Base-by-base conservation (phyloP, 495 filamentous ascomycete species). In the Talaromyces thailandensis region DNA sequence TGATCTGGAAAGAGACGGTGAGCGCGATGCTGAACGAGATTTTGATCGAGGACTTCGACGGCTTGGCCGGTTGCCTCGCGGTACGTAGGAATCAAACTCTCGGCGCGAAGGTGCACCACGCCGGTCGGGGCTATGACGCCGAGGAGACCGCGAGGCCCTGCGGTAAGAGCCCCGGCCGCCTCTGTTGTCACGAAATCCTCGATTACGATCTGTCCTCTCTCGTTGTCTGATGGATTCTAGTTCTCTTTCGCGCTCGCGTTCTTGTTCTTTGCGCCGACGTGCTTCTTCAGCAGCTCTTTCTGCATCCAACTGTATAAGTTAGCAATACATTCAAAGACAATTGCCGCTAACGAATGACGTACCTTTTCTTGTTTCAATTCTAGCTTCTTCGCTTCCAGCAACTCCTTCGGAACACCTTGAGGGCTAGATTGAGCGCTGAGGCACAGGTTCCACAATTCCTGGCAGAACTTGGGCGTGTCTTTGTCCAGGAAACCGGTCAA, bases 351-450 rank as follows among this genome's bases (percentile, higher is more conserved):
- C n/a, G 23, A 14, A 26, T 35, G 23, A 6, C 66, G 24, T 73
- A 94, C 94, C 86, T 95, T 96, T 67, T 96, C 91, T 72, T 96
- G 91, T 37, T 93, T 88, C 40, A 98, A 78, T 70, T 98, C 94
- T 23, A 89, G 76, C 75, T 97, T 98, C 80, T 98, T 98, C 4
- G 93, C 91, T 70, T 98, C 95, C 6, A 98, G 71, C 32, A 98
- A 78, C 74, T 98, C 93, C 70, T 95, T 92, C 0, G 94, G 94
- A 40, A 99, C 91, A 52, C 93, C 93, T 71, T 93, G 89, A 1
- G 89, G 84, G 70, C 86, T 96, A 55, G 83, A 79, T 72, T 99
- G 94, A 14, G 90, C 94, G 69, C 93, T 97, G 43, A 98, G 77
- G 64, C 92, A 90, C 16, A 97, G 77, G 48, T 83, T 88, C 94